A percentile compares a stretch with the other conserved stretches of the same genome.
Evolutionary conservation across 169 alveolate species (phyloP).

Genomic region (Plasmodium adleri): DNA sequence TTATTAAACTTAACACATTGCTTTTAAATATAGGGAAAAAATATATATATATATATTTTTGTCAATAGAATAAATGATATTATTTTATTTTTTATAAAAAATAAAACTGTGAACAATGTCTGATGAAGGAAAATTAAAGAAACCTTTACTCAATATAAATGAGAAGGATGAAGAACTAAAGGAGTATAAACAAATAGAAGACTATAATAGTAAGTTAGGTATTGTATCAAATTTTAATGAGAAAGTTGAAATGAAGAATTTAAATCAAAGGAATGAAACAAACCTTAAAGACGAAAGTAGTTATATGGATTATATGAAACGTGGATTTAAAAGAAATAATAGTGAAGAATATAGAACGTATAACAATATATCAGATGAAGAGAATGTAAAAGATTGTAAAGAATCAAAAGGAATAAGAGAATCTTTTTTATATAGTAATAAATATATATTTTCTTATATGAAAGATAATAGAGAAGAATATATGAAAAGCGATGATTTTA

Average conservation of each 20-base stretch:
- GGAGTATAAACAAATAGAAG: conserved; percentile 20
- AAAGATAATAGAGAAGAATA: conserved; percentile 30
- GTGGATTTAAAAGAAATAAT: conserved; percentile 55
- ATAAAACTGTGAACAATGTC: conserved; percentile 26
- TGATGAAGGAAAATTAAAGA: conserved; percentile 42
- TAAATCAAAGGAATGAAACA: conserved; percentile 35
- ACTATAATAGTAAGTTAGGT: conserved; percentile 2
- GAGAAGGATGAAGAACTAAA: conserved; percentile 37
- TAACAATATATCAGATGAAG: conserved; percentile 30
- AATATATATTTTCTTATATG: conserved; percentile 16
- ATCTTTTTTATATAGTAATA: conserved; percentile 10
- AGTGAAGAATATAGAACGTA: conserved; percentile 9
- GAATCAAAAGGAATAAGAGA: background rate
- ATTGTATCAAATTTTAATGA: conserved; percentile 8
- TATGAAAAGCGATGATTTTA: conserved; percentile 48
- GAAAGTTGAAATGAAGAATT: conserved; percentile 44
- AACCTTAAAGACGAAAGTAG: conserved; percentile 33
- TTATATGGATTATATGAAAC: conserved; percentile 37
- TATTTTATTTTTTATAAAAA: conserved; percentile 4
- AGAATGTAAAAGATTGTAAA: conserved; percentile 21
- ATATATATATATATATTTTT: background rate
- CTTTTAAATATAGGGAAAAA: background rate
- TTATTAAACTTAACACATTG: too few relatives aligned
- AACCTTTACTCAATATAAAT: conserved; percentile 46
- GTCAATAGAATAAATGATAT: conserved; percentile 9